Evolutionary conservation across 2,329 filamentous ascomycete species (phyloP).

Genomic region (Hypoxylon sp.): DNA sequence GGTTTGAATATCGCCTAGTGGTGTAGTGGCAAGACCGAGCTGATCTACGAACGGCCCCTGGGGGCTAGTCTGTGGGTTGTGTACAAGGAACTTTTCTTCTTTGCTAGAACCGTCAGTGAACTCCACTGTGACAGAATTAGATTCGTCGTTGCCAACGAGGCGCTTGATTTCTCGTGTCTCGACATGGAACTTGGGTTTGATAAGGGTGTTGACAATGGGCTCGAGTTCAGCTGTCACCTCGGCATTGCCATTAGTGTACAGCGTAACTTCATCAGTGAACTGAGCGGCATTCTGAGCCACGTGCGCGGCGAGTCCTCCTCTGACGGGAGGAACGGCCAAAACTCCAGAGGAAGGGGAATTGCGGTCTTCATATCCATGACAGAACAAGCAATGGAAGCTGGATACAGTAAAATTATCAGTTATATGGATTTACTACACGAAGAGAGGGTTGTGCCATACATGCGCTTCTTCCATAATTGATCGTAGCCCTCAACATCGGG

Average conservation of each 20-base stretch:
- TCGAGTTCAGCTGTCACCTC: slow-evolving; percentile 12
- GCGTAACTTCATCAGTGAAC: slow-evolving; percentile 33
- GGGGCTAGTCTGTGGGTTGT: slow-evolving; percentile 56
- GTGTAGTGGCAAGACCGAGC: slow-evolving; percentile 59
- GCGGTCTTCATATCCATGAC: too few relatives aligned
- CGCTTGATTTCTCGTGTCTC: slow-evolving; percentile 28
- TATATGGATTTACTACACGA: slow-evolving; percentile 58
- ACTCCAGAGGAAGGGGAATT: too few relatives aligned
- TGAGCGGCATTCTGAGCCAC: slow-evolving; percentile 25
- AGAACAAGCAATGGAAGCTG: too few relatives aligned
- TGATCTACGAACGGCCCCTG: slow-evolving; percentile 59
- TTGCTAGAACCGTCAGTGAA: slow-evolving; percentile 54
- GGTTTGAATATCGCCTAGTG: slow-evolving; percentile 59
- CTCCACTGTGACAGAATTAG: slow-evolving; percentile 23
- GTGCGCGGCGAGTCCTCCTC: slow-evolving; percentile 10
- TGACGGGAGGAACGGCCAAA: too few relatives aligned
- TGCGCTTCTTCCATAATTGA: slow-evolving; percentile 63
- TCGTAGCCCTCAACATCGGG: slow-evolving; percentile 66
- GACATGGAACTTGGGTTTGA: slow-evolving; percentile 34
- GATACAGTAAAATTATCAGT: slow-evolving; percentile 44
- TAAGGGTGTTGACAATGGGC: slow-evolving; percentile 54
- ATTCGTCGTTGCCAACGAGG: slow-evolving; percentile 1
- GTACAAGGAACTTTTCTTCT: slow-evolving; percentile 58
- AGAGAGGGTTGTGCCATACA: too few relatives aligned
- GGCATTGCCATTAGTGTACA: slow-evolving; percentile 45